Evolutionary conservation across 768 basidiomycete genomes (phyloP), one percentile per base, ranked within the genome.

Genomic region (Cubamyces lactineus): DNA sequence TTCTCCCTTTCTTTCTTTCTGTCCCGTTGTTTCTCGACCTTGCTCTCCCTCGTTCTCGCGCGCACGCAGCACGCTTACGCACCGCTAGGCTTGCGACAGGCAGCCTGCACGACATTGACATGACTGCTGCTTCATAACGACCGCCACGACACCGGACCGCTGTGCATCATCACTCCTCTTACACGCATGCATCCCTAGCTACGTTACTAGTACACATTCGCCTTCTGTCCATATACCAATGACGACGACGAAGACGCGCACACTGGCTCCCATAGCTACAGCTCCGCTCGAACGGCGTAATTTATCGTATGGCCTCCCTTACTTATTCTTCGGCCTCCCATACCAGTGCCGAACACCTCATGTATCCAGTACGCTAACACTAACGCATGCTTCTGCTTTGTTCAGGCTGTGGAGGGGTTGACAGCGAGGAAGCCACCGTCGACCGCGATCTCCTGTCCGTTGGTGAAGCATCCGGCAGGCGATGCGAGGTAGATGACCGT

Each of bases 401-500:
- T 17, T 57, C 41, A 84, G 21, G 71, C 61, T 3, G 71, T 75
- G 1, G 86, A 76, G 34, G 91, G 91, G 69, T 93, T 94, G 42
- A 91, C 88, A 15, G 87, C 81, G 1, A 84, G 56, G 70, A 83
- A 91, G 0, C 91, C 89, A 28, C 92, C 91, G 67, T 94, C 91
- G 39, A 92, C 81, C 17, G 86, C 75, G 45, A 94, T 80, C 70
- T 92, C 88, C 70, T 92, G 91, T 13, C 91, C 91, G 63, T 88
- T 89, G 63, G 82, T 84, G 70, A 91, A 93, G 28, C 79, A 84
- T 38, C 89, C 90, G 2, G 89, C 88, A 11, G 78, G 82, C 11
- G 90, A 91, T 7, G 83, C 87, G 5, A 94, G 81, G 71, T 90
- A 92, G 5, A 93, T 80, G 0, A 78, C 90, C 9, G 91, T 89